Conservation (phyloP, 1,284 basidiomycete species). For the Tilletia indica region DNA sequence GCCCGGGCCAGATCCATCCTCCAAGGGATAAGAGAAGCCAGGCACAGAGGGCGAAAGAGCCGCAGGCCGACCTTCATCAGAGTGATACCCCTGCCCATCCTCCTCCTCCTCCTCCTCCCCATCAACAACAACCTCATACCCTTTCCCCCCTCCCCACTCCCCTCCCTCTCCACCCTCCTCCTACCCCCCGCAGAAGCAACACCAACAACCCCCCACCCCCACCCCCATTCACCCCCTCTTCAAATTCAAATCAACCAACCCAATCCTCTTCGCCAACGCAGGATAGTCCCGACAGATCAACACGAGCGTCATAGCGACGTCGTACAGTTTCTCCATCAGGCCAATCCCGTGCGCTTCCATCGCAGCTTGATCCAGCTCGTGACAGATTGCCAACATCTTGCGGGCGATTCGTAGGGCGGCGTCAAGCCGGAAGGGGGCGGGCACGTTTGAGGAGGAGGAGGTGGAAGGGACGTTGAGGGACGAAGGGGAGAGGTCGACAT, state of each 20-base stretch:
- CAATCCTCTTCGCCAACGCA: slow-evolving; percentile 4
- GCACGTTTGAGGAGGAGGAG: slow-evolving; percentile 22
- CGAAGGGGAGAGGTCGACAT: slow-evolving; percentile 23
- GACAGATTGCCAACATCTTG: slow-evolving; percentile 40
- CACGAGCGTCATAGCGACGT: slow-evolving; percentile 43
- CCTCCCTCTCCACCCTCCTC: slow-evolving; percentile 5
- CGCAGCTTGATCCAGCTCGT: slow-evolving; percentile 31
- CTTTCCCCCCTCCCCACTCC: not conserved
- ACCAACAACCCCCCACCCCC: not conserved
- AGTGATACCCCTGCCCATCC: not conserved
- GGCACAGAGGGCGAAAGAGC: slow-evolving; percentile 13
- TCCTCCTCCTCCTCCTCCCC: not conserved
- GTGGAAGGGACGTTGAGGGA: not conserved
- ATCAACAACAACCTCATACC: not conserved
- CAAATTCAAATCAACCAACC: slow-evolving; percentile 15
- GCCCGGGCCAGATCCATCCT: not conserved
- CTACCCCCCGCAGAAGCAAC: not conserved
- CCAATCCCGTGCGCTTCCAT: slow-evolving; percentile 50
- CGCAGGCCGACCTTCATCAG: not conserved
- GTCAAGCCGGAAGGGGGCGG: slow-evolving; percentile 33
- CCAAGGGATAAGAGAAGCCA: not conserved
- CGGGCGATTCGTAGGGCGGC: slow-evolving; percentile 43
- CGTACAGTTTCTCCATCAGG: slow-evolving; percentile 40
- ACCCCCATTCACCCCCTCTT: not conserved
- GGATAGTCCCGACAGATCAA: slow-evolving; percentile 36